Conservation (phyloP, 2,329 filamentous ascomycete genomes). For the Neofusicoccum sp. region DNA sequence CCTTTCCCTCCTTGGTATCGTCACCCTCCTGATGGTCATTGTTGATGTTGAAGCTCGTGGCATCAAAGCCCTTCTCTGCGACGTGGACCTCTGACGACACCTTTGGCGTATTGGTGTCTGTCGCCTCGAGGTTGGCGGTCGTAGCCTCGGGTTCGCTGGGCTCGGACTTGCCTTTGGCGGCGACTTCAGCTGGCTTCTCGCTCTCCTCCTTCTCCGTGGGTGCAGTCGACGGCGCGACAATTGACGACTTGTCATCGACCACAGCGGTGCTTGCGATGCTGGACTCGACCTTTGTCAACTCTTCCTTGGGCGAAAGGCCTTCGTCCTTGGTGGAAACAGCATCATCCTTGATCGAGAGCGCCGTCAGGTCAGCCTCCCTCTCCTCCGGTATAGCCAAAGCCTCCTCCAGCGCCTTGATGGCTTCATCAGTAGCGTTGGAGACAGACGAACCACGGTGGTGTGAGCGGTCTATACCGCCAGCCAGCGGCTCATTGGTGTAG, state of each 20-base stretch:
- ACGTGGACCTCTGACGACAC: background rate
- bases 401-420: slow-evolving; percentile 33
- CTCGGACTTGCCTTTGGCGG: background rate
- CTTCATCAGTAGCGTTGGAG: slow-evolving; percentile 26
- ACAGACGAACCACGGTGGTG: slow-evolving; percentile 28
- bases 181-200: background rate
- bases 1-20: slow-evolving; percentile 1
- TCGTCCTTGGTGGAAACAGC: background rate
- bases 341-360: background rate
- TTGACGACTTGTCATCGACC: slow-evolving; percentile 6
- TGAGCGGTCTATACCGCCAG: slow-evolving; percentile 14
- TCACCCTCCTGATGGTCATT: slow-evolving; percentile 1
- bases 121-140: background rate
- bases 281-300: slow-evolving; percentile 3
- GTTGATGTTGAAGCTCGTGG: background rate
- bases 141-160: background rate
- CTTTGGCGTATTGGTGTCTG: background rate
- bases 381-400: slow-evolving; percentile 29
- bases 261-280: slow-evolving; percentile 3
- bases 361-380: background rate
- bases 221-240: background rate
- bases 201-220: background rate
- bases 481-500: slow-evolving; percentile 21
- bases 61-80: slow-evolving; percentile 8
- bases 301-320: slow-evolving; percentile 1